Percentiles rank a stretch among this genome's conserved stretches.
Conservation (phyloP, 1,139 yeast species). For the Meyerozyma elateridarum region DNA sequence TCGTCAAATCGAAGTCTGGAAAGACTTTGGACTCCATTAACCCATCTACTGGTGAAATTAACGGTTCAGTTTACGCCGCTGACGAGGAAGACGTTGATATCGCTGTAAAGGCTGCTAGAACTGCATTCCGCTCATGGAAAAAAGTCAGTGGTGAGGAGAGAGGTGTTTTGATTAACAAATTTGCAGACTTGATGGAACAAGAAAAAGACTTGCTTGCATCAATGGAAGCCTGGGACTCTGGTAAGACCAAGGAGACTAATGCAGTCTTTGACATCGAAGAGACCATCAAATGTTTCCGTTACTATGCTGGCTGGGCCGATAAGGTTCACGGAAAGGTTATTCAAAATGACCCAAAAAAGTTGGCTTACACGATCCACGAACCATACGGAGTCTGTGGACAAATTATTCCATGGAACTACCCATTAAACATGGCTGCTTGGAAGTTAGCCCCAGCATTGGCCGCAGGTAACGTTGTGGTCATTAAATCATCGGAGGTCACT, state of each 20-base stretch:
- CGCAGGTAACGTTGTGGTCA: conserved; percentile 60
- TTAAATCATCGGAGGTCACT: conserved; percentile 65
- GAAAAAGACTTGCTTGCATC: conserved; percentile 55
- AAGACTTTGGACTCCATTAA: conserved; percentile 58
- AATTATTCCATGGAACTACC: conserved; percentile 67
- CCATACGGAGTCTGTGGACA: conserved; percentile 82
- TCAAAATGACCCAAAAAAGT: conserved; percentile 55
- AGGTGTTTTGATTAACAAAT: conserved; percentile 48
- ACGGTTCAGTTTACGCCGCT: conserved; percentile 66
- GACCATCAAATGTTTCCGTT: conserved; percentile 53
- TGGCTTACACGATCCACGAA: conserved; percentile 53
- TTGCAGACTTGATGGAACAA: conserved; percentile 58
- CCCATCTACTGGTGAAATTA: conserved; percentile 65
- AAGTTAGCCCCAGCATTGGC: conserved; percentile 62
- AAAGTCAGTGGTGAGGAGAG: conserved; percentile 46
- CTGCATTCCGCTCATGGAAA: conserved; percentile 56
- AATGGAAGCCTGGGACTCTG: conserved; percentile 78
- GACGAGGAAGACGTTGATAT: conserved; percentile 62
- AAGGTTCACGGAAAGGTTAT: conserved; percentile 68
- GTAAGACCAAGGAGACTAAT: conserved; percentile 57
- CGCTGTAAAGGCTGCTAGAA: conserved; percentile 72
- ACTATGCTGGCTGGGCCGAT: conserved; percentile 85
- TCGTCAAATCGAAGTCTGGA: conserved; percentile 58
- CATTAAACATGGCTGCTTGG: conserved; percentile 57
- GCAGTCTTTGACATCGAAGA: conserved; percentile 56